Evolutionary conservation across 306 rosid genomes (phyloP), one percentile per base, ranked within the genome.

Genomic region (Prunus salicina): DNA sequence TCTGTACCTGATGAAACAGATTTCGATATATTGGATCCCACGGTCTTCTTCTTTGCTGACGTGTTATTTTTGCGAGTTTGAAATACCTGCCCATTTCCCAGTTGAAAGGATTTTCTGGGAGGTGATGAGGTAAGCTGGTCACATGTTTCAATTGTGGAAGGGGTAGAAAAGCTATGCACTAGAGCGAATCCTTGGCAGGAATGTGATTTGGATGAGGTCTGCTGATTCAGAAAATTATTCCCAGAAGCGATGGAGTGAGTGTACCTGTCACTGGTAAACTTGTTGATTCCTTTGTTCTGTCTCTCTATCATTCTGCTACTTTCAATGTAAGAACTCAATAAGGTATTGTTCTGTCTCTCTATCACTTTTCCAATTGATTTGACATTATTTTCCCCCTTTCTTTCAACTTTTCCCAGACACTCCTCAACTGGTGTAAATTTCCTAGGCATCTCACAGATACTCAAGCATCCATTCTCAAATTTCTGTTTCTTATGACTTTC

Each of bases 401-500:
- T 79, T 68, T 76, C 62, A 52, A 30, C 79, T 14, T 82, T 76
- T 66, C 80, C 73, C 12, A 79, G 75, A 58, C 19, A 32, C 27
- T 81, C 78, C 69, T 86, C 76, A 25, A 80, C 64, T 55, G 76
- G 75, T 71, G 24, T 77, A 67, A 72, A 57, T 28, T 71, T 27
- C 73, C 82, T 72, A 64, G 85, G 73, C 72, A 64, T 82, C 49
- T 76, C 74, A 45, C 15, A 14, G 72, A 79, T 67, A 53, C 86
- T 82, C 84, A 80, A 62, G 68, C 41, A 47, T 67, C 61, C 81
- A 71, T 80, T 73, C 76, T 83, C 80, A 72, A 80, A 67, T 84
- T 77, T 90, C 80, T 71, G 81, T 79, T 78, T 91, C 76, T 86
- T 90, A 53, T 32, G 79, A 32, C 78, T 71, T 84, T 78, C 76